phyloP scores from a whole-genome alignment of 208 protist genomes.

The Acanthamoeba sp. region DNA sequence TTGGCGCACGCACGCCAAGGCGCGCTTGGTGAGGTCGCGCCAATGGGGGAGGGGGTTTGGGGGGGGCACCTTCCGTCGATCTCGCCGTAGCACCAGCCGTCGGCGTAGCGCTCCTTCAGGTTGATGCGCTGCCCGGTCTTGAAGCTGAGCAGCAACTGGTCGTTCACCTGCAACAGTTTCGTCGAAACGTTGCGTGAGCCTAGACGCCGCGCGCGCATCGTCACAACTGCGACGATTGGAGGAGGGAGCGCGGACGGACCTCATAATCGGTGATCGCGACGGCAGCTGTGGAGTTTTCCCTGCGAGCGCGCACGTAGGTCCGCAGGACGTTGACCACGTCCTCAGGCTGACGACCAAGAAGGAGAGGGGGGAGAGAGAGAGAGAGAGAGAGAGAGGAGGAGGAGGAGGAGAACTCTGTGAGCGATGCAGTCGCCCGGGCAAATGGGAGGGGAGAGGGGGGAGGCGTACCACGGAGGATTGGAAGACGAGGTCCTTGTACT shows the following conservation, averaged over 20 bases:
- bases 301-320: not conserved
- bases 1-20: not conserved
- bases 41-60: not conserved
- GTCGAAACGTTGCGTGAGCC: not conserved
- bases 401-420: too few relatives aligned
- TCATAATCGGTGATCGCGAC: not conserved
- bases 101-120: not conserved
- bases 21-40: not conserved
- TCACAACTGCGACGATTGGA: too few relatives aligned
- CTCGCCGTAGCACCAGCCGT: slow-evolving; percentile 14
- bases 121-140: not conserved
- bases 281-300: not conserved
- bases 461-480: not conserved
- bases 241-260: not conserved
- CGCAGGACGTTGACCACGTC: not conserved
- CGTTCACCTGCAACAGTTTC: not conserved
- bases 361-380: too few relatives aligned
- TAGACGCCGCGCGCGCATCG: not conserved
- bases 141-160: slow-evolving; percentile 14
- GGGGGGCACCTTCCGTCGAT: not conserved
- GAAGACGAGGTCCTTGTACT: not conserved
- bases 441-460: too few relatives aligned
- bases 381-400: too few relatives aligned
- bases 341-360: not conserved
- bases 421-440: too few relatives aligned